Evolutionary conservation across 257 asterid species (phyloP).

Genomic region (Dorcoceras hygrometricum): DNA sequence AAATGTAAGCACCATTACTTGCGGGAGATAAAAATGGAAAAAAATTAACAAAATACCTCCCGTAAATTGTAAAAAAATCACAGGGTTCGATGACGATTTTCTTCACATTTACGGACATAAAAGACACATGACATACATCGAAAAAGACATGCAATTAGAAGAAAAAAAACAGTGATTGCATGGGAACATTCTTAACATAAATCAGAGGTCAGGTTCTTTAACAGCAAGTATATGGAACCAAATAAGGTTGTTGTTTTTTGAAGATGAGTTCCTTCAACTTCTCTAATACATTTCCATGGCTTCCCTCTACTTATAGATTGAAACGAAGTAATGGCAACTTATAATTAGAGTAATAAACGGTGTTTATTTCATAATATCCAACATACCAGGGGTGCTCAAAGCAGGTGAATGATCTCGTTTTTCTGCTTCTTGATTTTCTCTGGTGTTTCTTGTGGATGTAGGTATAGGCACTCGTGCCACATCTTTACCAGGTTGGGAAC

Average conservation of each 20-base stretch:
- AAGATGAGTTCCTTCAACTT: not conserved
- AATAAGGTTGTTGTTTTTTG: slow-evolving; percentile 3
- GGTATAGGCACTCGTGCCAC: slow-evolving; percentile 39
- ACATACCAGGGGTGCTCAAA: slow-evolving; percentile 53
- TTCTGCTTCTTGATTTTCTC: slow-evolving; percentile 67
- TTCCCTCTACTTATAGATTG: not conserved
- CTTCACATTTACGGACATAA: not conserved
- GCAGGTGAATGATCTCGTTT: slow-evolving; percentile 55
- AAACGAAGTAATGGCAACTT: not conserved
- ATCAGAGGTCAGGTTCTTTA: not conserved
- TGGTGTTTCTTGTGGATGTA: slow-evolving; percentile 45
- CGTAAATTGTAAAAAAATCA: not conserved
- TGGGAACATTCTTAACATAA: not conserved
- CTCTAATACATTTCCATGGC: slow-evolving; percentile 5
- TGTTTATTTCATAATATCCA: not conserved
- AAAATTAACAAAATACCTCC: too few species aligned
- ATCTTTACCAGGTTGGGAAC: slow-evolving; percentile 58
- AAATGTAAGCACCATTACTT: not conserved
- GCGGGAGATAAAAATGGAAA: not conserved
- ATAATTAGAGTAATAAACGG: not conserved
- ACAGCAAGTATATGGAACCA: not conserved
- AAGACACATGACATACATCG: not conserved
- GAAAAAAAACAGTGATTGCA: not conserved
- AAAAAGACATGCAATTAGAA: not conserved
- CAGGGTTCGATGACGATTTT: not conserved